Base-by-base conservation (phyloP, 495 filamentous ascomycete species). In the Penicillium dipodomyicola region DNA sequence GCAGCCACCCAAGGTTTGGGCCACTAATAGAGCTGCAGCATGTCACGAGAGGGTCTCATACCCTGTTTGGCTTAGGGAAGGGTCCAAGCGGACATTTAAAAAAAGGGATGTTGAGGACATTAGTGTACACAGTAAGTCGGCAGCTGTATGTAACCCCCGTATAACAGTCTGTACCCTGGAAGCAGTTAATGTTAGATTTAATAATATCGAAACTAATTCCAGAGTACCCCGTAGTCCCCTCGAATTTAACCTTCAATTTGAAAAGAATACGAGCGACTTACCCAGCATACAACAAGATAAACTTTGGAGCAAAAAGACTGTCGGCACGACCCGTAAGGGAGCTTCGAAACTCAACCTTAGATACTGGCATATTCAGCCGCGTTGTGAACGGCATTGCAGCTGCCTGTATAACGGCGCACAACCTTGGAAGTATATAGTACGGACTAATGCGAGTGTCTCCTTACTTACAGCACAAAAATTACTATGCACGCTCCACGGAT, bases 341-440 rank as follows among this genome's bases (percentile, higher is more conserved):
- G 19, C 41, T 23, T 23, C 7, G 32, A 15, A 35, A 45, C 12
- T 47, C 29, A 35, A 37, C 42, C 39, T 30, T 29, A 57, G 17
- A 20, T 45, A 11, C 35, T 41, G 19, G 30, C 15, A 32, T 19
- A 27, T 4, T 45, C 25, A 39, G 45, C n/a, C 23, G 17, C 14
- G 19, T 55, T 52, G 49, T 46, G 49, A 61, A 52, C 40, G 44
- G 41, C 58, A 56, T 40, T 61, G 56, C 61, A 64, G 55, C 44
- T 58, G 56, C 52, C 42, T 51, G 37, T 53, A 32, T 8, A 45
- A 49, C n/a, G 37, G 48, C 9, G 57, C 33, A 50, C n/a, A n/a
- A n/a, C n/a, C n/a, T n/a, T n/a, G n/a, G 50, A 52, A 37, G 22
- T 40, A 41, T 54, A 29, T 29, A 29, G 40, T 17, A 25, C 43